A percentile compares a stretch with the other conserved stretches of the same genome.
phyloP scores from a whole-genome alignment of 495 filamentous ascomycete species.

The Penicillium desertorum region DNA sequence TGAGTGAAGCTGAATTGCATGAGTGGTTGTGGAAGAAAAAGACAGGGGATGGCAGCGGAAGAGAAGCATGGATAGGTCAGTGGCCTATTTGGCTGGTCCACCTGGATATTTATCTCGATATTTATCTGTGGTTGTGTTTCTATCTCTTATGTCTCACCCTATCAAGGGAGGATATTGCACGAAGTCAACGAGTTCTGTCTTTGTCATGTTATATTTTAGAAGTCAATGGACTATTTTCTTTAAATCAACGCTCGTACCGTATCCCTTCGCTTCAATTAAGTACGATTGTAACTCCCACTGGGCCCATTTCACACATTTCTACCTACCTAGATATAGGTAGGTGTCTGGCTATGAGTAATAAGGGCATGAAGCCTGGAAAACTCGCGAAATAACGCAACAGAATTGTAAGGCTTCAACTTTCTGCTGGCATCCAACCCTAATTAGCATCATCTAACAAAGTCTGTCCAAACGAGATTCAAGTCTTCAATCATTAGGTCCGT shows the following conservation, averaged over 20 bases:
- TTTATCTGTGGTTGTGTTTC: slow-evolving; percentile 15
- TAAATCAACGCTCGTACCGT: neutral
- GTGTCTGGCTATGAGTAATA: neutral
- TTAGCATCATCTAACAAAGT: neutral
- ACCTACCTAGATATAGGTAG: no score
- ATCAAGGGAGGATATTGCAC: neutral
- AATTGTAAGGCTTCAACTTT: neutral
- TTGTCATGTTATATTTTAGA: slow-evolving; percentile 11
- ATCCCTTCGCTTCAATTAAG: neutral
- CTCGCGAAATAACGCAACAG: neutral
- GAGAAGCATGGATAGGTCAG: slow-evolving; percentile 7
- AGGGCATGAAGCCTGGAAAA: neutral
- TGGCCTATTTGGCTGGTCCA: slow-evolving; percentile 10
- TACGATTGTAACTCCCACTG: neutral
- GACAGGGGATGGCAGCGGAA: neutral
- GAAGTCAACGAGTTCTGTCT: slow-evolving; percentile 17
- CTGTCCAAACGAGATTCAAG: neutral
- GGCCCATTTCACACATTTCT: neutral
- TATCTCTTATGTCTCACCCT: neutral
- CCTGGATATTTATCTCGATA: neutral
- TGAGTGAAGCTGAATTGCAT: neutral
- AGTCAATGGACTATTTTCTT: slow-evolving; percentile 8
- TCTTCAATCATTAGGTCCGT: neutral
- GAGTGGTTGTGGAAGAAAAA: neutral
- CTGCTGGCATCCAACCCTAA: neutral